phyloP scores from a whole-genome alignment of 106 monocot genomes.

The Dendrobium catenatum region DNA sequence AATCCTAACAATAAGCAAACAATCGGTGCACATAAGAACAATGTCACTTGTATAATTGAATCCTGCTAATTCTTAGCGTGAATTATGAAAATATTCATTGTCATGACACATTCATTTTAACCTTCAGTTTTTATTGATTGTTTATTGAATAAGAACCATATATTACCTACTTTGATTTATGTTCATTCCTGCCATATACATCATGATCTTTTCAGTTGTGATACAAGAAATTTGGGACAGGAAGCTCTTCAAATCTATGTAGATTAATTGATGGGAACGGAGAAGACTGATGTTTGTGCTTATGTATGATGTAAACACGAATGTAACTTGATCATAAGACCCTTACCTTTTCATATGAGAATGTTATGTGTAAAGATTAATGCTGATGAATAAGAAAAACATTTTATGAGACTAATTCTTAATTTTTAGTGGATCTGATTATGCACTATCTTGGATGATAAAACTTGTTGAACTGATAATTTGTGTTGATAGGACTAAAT shows the following conservation, averaged over 20 bases:
- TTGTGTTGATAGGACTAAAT: not conserved
- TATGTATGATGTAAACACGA: not conserved
- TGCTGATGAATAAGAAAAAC: not conserved
- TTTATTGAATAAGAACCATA: too few species aligned
- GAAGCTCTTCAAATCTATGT: not conserved
- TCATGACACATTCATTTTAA: not conserved
- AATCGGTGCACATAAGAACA: not conserved
- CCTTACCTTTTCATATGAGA: not conserved
- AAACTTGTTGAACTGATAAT: not conserved
- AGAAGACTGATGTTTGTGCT: not conserved
- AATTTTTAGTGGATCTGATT: not conserved
- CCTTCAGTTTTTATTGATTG: not conserved
- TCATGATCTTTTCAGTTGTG: not conserved
- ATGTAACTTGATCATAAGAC: not conserved
- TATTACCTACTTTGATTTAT: not conserved
- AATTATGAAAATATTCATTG: not conserved
- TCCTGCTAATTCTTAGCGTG: not conserved
- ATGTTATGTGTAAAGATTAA: not conserved
- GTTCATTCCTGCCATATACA: not conserved
- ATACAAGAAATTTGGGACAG: not conserved
- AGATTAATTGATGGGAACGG: not conserved
- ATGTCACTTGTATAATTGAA: not conserved
- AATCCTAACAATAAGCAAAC: not conserved
- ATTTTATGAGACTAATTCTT: not conserved
- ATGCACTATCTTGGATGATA: too few species aligned